phyloP scores from a whole-genome alignment of 768 basidiomycete genomes.

The Lepiota brunneoincarnata region DNA sequence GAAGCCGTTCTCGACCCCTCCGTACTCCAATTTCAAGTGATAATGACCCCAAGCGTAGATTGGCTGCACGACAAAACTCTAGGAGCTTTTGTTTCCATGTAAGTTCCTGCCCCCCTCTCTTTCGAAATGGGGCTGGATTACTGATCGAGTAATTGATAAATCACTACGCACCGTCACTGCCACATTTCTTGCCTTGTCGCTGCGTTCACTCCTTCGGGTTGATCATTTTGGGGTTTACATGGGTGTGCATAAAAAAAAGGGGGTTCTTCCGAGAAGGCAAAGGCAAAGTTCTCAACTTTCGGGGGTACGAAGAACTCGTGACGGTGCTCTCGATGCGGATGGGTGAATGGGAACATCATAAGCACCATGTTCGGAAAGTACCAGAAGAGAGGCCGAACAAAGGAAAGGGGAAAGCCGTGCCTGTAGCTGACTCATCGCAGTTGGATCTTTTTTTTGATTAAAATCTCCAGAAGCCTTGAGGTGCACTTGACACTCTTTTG shows the following conservation, averaged over 20 bases:
- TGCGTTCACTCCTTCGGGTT: no score
- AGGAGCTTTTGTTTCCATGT: not conserved
- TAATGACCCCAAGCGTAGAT: not conserved
- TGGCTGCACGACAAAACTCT: not conserved
- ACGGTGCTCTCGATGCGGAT: not conserved
- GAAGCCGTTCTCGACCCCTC: not conserved
- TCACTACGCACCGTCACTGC: no score
- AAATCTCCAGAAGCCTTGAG: no score
- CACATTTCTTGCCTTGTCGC: no score
- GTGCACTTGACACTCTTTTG: no score
- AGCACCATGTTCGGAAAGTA: not conserved
- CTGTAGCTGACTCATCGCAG: no score
- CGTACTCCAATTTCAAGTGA: not conserved
- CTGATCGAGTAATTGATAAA: no score
- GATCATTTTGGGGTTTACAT: not conserved
- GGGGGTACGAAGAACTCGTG: not conserved
- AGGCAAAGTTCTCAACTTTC: not conserved
- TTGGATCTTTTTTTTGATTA: no score
- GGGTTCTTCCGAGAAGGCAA: not conserved
- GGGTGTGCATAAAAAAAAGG: not conserved
- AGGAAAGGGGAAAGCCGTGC: not conserved
- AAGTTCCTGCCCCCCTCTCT: not conserved
- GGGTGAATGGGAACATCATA: not conserved
- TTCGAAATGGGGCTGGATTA: no score
- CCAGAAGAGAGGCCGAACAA: slow-evolving; percentile 1